Percentiles rank a stretch among this genome's conserved stretches.
phyloP scores from a whole-genome alignment of 2,329 filamentous ascomycete genomes.

The Alternaria triticimaculans region DNA sequence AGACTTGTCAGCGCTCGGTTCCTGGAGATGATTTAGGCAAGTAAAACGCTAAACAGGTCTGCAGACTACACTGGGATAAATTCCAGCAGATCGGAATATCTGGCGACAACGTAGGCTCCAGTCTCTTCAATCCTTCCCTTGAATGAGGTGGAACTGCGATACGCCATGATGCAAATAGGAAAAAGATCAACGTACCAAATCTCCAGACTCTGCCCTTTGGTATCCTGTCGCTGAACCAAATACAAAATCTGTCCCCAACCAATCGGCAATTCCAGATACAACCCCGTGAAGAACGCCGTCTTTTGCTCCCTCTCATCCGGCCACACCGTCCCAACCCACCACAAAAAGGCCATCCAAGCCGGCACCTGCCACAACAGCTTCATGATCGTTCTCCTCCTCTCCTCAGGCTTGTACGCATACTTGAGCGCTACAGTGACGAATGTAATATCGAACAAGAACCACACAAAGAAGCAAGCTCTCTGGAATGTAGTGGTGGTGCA shows the following conservation, averaged over 20 bases:
- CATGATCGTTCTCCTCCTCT: slow-evolving; percentile 27
- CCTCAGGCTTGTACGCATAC: slow-evolving; percentile 34
- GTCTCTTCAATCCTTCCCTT: too few relatives aligned
- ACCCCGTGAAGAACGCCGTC: slow-evolving; percentile 51
- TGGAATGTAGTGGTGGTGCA: slow-evolving; percentile 47
- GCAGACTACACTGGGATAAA: too few relatives aligned
- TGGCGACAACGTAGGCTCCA: too few relatives aligned
- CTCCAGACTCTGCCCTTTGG: slow-evolving; percentile 50
- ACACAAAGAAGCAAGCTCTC: slow-evolving; percentile 45
- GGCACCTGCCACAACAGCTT: slow-evolving; percentile 37
- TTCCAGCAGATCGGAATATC: too few relatives aligned
- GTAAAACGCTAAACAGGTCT: too few relatives aligned
- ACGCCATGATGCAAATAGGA: not conserved
- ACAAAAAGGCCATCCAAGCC: slow-evolving; percentile 39
- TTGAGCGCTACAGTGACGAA: slow-evolving; percentile 45
- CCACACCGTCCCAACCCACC: slow-evolving; percentile 34
- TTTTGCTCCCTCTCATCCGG: slow-evolving; percentile 51
- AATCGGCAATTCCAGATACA: slow-evolving; percentile 49
- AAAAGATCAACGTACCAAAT: slow-evolving; percentile 44
- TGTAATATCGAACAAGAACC: slow-evolving; percentile 48
- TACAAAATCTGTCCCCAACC: slow-evolving; percentile 46
- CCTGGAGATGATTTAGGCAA: not conserved
- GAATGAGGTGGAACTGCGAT: not conserved
- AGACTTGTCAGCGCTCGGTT: not conserved
- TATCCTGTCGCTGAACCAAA: slow-evolving; percentile 36